A percentile compares a stretch with the other conserved stretches of the same genome.
Evolutionary conservation across 139 green algal genomes (phyloP).

Genomic region (Limnomonas spitsbergensis): DNA sequence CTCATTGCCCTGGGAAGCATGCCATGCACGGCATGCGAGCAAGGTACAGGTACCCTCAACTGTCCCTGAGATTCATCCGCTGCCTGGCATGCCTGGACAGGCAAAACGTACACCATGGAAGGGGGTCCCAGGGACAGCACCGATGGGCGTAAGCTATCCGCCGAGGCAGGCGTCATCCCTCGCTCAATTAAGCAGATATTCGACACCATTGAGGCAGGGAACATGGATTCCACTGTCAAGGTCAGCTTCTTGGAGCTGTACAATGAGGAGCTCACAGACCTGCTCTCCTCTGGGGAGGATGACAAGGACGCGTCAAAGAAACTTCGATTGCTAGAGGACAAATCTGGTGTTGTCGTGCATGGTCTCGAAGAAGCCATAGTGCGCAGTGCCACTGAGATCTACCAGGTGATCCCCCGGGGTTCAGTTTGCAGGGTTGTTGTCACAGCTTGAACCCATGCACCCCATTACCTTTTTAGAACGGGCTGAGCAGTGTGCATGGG

Average conservation of each 20-base stretch:
- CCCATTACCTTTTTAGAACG: neutral
- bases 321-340: conserved; percentile 78
- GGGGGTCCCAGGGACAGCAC: conserved; percentile 66
- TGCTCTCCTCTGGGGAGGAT: conserved; percentile 65
- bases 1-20: no score
- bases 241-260: conserved; percentile 96
- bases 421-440: conserved; percentile 64
- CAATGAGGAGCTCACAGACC: conserved; percentile 98
- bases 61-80: no score
- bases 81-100: no score
- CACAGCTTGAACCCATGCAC: neutral
- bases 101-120: conserved; percentile 98
- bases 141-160: conserved; percentile 54
- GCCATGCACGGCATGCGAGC: no score
- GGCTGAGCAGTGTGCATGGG: neutral
- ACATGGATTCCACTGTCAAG: conserved; percentile 72
- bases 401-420: conserved; percentile 84
- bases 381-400: conserved; percentile 81
- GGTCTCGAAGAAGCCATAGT: conserved; percentile 93
- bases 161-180: conserved; percentile 91
- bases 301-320: conserved; percentile 39
- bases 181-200: conserved; percentile 94
- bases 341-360: conserved; percentile 79
- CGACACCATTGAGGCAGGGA: conserved; percentile 70
- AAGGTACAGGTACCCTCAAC: no score